A percentile compares a stretch with the other conserved stretches of the same genome.
Evolutionary conservation across 306 rosid genomes (phyloP).

Genomic region (Fragaria nilgerrensis): DNA sequence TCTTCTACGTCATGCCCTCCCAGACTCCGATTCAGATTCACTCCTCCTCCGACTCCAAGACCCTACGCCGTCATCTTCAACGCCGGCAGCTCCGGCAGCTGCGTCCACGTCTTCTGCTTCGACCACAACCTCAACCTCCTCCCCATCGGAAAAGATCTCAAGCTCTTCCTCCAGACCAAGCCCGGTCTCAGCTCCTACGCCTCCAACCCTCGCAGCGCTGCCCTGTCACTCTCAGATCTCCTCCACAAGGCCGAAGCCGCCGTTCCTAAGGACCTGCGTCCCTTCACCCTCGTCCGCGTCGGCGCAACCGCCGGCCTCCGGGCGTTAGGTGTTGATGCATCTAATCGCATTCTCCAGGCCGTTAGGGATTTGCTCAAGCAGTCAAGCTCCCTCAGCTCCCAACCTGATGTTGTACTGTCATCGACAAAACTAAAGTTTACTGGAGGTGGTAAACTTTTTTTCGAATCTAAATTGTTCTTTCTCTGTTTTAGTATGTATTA

Average conservation of each 20-base stretch:
- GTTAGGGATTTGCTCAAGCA: conserved; percentile 77
- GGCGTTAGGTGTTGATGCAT: conserved; percentile 72
- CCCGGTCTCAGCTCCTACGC: conserved; percentile 86
- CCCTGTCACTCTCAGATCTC: conserved; percentile 61
- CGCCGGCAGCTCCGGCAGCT: conserved; percentile 99
- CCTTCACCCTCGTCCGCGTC: conserved; percentile 87
- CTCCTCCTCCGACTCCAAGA: conserved; percentile 19
- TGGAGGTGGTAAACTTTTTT: too few relatives aligned
- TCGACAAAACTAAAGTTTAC: too few relatives aligned
- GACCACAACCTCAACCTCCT: conserved; percentile 71
- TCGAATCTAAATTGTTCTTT: too few relatives aligned
- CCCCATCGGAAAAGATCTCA: conserved; percentile 87
- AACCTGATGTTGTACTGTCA: conserved; percentile 64
- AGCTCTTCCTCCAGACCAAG: conserved; percentile 68
- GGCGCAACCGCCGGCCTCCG: conserved; percentile 99
- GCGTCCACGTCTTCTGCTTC: conserved; percentile 88
- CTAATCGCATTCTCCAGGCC: conserved; percentile 85
- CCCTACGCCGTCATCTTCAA: conserved; percentile 80
- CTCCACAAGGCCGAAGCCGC: conserved; percentile 68
- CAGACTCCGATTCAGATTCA: conserved; percentile 26
- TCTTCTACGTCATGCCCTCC: conserved; percentile 67
- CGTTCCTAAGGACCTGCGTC: conserved; percentile 68
- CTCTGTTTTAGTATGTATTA: too few relatives aligned
- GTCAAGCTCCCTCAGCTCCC: conserved; percentile 53
- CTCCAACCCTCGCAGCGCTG: conserved; percentile 64